A percentile compares a stretch with the other conserved stretches of the same genome.
phyloP scores from a whole-genome alignment of 345 rosid species.

The Brassica carinata region DNA sequence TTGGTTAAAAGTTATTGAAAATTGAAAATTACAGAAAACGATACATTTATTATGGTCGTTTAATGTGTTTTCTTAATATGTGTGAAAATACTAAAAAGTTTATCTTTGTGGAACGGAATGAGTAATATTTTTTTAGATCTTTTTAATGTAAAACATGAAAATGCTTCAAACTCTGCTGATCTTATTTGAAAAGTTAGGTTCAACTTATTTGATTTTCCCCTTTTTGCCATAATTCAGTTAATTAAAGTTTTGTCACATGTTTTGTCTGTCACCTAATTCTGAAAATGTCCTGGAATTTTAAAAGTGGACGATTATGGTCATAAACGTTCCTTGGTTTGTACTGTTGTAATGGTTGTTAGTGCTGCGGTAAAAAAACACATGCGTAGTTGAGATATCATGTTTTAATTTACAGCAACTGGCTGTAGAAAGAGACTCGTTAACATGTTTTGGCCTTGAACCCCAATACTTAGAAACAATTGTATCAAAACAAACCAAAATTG shows the following conservation, averaged over 20 bases:
- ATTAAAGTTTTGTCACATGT: conserved; percentile 15
- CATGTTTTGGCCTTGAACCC: background rate
- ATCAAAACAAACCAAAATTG: background rate
- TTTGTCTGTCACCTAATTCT: conserved; percentile 2
- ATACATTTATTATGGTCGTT: no score
- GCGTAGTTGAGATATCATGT: background rate
- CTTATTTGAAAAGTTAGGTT: background rate
- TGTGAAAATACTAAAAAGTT: no score
- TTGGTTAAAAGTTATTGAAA: no score
- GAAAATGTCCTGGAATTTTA: conserved; percentile 7
- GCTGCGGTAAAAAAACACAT: background rate
- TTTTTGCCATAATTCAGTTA: background rate
- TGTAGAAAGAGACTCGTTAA: background rate
- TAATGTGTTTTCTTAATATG: no score
- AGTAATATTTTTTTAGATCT: background rate
- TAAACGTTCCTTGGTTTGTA: background rate
- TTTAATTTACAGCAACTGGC: background rate
- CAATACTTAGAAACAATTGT: background rate
- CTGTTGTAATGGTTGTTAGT: background rate
- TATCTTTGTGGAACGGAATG: no score
- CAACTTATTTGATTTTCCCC: background rate
- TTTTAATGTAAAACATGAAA: conserved; percentile 1
- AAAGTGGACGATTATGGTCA: conserved; percentile 6
- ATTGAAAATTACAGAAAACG: no score
- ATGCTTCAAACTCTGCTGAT: background rate